Conservation (phyloP, 2,329 filamentous ascomycete species). For the Penicillium glabrum region DNA sequence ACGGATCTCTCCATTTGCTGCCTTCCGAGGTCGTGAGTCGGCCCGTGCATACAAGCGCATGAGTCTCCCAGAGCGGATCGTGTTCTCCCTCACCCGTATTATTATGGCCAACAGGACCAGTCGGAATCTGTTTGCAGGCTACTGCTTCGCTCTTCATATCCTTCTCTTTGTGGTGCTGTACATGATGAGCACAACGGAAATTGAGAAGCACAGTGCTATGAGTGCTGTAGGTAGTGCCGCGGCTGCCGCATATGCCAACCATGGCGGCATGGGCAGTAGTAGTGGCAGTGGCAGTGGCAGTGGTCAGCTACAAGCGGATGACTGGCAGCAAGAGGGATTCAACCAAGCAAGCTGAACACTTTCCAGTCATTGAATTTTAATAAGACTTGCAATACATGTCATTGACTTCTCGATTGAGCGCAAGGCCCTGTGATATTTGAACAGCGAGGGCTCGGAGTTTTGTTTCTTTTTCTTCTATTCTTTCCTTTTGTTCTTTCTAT, state of each 20-base stretch:
- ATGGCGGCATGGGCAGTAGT: background rate
- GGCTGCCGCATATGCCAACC: constrained; percentile 33
- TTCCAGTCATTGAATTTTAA: background rate
- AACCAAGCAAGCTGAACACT: background rate
- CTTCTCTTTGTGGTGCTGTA: constrained; percentile 86
- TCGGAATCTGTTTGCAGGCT: constrained; percentile 89
- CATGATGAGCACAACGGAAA: constrained; percentile 71
- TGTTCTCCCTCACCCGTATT: constrained; percentile 88
- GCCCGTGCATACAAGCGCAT: constrained; percentile 88
- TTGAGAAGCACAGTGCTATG: constrained; percentile 61
- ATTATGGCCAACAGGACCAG: constrained; percentile 87
- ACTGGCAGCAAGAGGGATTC: constrained; percentile 67
- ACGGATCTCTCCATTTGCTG: constrained; percentile 92
- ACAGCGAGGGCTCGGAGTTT: constrained; percentile 21
- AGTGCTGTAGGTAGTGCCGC: constrained; percentile 49
- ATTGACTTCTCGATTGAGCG: background rate
- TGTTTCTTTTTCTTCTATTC: background rate
- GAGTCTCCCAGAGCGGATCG: constrained; percentile 83
- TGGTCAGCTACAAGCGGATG: constrained; percentile 45
- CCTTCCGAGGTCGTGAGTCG: constrained; percentile 90
- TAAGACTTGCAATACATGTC: background rate
- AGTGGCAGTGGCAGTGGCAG: constrained; percentile 11
- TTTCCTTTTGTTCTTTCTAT: background rate
- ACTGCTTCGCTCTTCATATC: constrained; percentile 84
- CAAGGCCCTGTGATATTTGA: constrained; percentile 8